A percentile compares a stretch with the other conserved stretches of the same genome.
Evolutionary conservation across 23 red algal genomes (phyloP).

Genomic region (Gracilaria domingensis): DNA sequence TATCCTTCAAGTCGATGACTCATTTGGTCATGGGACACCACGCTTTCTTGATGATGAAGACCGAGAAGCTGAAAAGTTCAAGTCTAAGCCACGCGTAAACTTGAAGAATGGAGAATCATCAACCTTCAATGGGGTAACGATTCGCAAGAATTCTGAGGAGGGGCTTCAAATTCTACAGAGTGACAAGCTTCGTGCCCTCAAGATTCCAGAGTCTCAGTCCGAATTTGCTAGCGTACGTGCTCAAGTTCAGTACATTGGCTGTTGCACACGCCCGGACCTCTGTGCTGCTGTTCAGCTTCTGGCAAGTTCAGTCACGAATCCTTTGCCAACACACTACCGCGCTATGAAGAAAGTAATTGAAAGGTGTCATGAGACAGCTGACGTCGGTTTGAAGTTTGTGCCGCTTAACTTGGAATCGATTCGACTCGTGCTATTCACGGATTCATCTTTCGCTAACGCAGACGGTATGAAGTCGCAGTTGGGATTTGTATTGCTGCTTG

Average conservation of each 20-base stretch:
- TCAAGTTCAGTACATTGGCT: constrained; percentile 19
- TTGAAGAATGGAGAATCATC: neutral
- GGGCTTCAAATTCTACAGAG: neutral
- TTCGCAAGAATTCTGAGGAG: neutral
- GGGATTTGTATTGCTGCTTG: neutral
- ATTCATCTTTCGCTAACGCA: constrained; percentile 21
- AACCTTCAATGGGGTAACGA: neutral
- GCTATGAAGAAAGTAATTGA: neutral
- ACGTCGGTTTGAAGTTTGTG: neutral
- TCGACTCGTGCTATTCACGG: constrained; percentile 11
- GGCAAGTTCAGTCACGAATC: neutral
- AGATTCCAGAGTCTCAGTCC: no score
- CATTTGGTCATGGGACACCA: neutral
- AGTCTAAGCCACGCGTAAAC: neutral
- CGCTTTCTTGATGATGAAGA: constrained; percentile 51
- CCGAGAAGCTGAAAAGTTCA: no score
- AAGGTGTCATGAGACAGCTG: neutral
- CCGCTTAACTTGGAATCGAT: neutral
- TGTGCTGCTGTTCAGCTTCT: constrained; percentile 49
- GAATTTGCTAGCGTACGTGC: neutral
- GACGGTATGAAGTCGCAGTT: neutral
- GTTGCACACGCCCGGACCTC: constrained; percentile 6
- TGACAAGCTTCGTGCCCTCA: neutral
- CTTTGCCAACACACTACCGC: neutral
- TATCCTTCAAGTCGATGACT: neutral